Conservation (phyloP, 2,329 filamentous ascomycete species). For the Diaporthe helianthi region DNA sequence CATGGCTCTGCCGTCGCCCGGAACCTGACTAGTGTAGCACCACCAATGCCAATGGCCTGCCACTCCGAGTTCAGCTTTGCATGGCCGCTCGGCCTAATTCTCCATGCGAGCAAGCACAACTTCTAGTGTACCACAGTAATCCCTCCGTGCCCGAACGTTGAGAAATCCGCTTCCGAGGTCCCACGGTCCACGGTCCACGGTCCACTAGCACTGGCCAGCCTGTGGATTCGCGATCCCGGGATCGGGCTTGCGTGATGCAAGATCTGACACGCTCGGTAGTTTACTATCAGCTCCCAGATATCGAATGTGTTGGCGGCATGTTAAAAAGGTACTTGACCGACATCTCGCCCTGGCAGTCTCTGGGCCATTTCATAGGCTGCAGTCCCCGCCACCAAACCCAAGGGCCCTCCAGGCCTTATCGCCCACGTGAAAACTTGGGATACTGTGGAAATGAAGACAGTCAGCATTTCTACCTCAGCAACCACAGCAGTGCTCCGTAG, state of each 20-base stretch:
- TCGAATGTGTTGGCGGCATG: fast-evolving
- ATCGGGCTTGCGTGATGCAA: conserved; percentile 31
- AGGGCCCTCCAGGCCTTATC: conserved; percentile 21
- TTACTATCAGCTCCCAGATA: not conserved
- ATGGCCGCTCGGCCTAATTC: conserved; percentile 9
- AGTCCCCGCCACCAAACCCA: not conserved
- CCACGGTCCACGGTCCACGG: too few relatives aligned
- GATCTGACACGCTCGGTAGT: conserved; percentile 4
- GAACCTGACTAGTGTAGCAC: not conserved
- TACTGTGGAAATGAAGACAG: not conserved
- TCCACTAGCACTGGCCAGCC: not conserved
- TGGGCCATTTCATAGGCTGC: not conserved
- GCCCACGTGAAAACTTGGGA: conserved; percentile 28
- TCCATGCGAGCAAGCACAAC: not conserved
- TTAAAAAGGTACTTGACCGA: not conserved
- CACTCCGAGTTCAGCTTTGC: conserved; percentile 2
- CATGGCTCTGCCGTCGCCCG: not conserved
- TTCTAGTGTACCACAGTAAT: not conserved
- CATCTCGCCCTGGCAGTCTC: not conserved
- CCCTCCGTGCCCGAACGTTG: conserved; percentile 18
- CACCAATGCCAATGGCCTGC: too few relatives aligned
- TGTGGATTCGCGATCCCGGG: conserved; percentile 33
- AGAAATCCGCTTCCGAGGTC: conserved; percentile 14
- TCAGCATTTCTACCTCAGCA: too few relatives aligned
- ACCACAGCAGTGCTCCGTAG: too few relatives aligned